These are phyloP conservation scores for Tanozyma kutaoensis DNA, from an alignment of 805 yeast species.

Conservation along the genomic window DNA sequence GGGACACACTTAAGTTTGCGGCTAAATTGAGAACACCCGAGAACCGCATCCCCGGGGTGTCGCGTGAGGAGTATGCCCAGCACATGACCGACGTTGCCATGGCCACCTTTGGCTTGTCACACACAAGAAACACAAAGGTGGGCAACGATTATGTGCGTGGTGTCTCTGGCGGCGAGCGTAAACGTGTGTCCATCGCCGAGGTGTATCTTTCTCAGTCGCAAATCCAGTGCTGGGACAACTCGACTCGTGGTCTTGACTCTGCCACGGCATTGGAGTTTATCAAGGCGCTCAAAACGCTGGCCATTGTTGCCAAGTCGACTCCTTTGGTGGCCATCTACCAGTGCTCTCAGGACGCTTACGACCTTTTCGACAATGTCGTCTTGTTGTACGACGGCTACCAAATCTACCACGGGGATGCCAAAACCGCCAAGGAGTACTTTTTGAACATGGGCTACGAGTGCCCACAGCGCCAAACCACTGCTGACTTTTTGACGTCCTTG, in stretches of 20 bases:
- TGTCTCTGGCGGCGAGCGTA: slow-evolving; percentile 79
- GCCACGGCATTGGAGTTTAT: slow-evolving; percentile 73
- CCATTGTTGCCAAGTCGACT: slow-evolving; percentile 34
- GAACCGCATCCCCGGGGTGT: slow-evolving; percentile 41
- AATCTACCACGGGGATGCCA: slow-evolving; percentile 47
- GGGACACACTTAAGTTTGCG: slow-evolving; percentile 51
- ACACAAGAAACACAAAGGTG: slow-evolving; percentile 47
- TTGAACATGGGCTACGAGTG: slow-evolving; percentile 48
- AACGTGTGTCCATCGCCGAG: slow-evolving; percentile 76
- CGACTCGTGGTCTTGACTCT: slow-evolving; percentile 77
- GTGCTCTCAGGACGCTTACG: slow-evolving; percentile 55
- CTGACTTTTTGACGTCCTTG: slow-evolving; percentile 53
- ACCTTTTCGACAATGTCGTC: slow-evolving; percentile 48
- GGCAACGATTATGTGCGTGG: slow-evolving; percentile 55
- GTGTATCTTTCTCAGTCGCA: slow-evolving; percentile 53
- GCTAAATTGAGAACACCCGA: slow-evolving; percentile 50
- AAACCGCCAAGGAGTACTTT: slow-evolving; percentile 41
- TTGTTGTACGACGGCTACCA: slow-evolving; percentile 49
- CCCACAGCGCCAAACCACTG: slow-evolving; percentile 52
- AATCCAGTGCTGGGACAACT: slow-evolving; percentile 66
- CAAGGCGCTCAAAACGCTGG: slow-evolving; percentile 50
- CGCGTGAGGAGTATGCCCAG: slow-evolving; percentile 39
- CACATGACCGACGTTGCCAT: slow-evolving; percentile 40
- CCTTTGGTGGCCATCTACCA: slow-evolving; percentile 54
- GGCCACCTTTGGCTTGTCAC: slow-evolving; percentile 48